phyloP scores from a whole-genome alignment of 73 alveolate species.

The Blepharisma stoltei region DNA sequence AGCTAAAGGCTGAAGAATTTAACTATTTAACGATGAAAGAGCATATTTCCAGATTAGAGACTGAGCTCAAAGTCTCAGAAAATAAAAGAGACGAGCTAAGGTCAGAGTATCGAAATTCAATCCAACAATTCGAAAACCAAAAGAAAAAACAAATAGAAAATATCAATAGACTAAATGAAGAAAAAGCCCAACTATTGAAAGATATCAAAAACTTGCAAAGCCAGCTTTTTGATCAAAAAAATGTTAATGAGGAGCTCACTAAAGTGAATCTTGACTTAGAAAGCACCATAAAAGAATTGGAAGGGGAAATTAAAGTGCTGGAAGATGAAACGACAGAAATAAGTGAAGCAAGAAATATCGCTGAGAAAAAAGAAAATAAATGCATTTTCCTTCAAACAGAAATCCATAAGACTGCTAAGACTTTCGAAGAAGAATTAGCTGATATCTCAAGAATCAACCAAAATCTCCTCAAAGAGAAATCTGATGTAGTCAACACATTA shows the following conservation, averaged over 20 bases:
- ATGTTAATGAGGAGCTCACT: not conserved
- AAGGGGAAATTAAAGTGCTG: not conserved
- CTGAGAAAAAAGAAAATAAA: conserved; percentile 2
- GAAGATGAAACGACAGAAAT: not conserved
- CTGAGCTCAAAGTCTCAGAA: not conserved
- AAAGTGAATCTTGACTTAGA: conserved; percentile 6
- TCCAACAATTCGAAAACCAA: not conserved
- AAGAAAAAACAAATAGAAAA: not conserved
- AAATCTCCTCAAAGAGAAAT: conserved; percentile 4
- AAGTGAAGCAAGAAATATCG: not conserved
- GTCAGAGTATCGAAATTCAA: not conserved
- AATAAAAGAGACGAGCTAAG: not conserved
- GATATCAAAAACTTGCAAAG: not conserved
- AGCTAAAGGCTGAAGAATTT: conserved; percentile 21
- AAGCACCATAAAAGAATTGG: not conserved
- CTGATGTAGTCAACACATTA: not conserved
- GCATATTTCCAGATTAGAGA: not conserved
- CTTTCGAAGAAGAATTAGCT: not conserved
- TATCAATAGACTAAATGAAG: not conserved
- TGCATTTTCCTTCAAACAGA: not conserved
- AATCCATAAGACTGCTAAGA: conserved; percentile 15
- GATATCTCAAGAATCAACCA: not conserved
- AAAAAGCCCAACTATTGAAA: not conserved
- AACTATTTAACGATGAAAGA: conserved; percentile 18
- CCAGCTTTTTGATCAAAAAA: not conserved